Conservation (phyloP, 768 basidiomycete genomes). For the Lactarius deliciosus region DNA sequence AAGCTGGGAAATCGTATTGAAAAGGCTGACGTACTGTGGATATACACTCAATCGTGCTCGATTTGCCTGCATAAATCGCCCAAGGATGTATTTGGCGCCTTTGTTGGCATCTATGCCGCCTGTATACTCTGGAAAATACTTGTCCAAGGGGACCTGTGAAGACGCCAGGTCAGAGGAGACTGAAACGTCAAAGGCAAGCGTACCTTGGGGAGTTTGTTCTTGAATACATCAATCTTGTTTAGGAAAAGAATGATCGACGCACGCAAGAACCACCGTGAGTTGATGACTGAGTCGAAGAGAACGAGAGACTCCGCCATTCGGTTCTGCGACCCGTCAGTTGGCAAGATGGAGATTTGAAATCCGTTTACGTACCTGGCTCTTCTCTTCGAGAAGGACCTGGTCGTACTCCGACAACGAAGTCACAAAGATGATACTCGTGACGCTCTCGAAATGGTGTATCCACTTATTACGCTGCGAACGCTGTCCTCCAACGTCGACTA, state of each 20-base stretch:
- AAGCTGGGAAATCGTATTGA: no score
- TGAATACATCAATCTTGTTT: constrained; percentile 77
- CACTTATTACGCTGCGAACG: constrained; percentile 60
- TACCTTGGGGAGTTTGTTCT: constrained; percentile 63
- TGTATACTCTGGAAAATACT: constrained; percentile 85
- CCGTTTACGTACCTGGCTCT: constrained; percentile 50
- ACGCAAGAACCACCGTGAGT: constrained; percentile 73
- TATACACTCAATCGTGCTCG: constrained; percentile 81
- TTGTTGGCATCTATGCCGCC: constrained; percentile 90
- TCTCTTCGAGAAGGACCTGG: constrained; percentile 68
- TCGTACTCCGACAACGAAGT: constrained; percentile 76
- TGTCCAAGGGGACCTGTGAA: constrained; percentile 65
- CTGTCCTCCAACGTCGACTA: constrained; percentile 76
- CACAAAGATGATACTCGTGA: constrained; percentile 75
- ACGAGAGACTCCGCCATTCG: constrained; percentile 73
- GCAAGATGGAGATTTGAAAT: constrained; percentile 3
- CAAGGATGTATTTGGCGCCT: constrained; percentile 90
- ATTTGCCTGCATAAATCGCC: constrained; percentile 93
- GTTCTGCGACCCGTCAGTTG: constrained; percentile 45
- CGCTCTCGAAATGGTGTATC: constrained; percentile 71
- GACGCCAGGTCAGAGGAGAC: neutral
- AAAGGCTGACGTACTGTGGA: constrained; percentile 59
- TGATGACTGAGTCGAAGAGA: constrained; percentile 75
- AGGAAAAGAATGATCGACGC: constrained; percentile 67
- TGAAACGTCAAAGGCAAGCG: neutral